A percentile compares a stretch with the other conserved stretches of the same genome.
phyloP scores from a whole-genome alignment of 2,329 filamentous ascomycete species.

The Stenocarpella maydis region DNA sequence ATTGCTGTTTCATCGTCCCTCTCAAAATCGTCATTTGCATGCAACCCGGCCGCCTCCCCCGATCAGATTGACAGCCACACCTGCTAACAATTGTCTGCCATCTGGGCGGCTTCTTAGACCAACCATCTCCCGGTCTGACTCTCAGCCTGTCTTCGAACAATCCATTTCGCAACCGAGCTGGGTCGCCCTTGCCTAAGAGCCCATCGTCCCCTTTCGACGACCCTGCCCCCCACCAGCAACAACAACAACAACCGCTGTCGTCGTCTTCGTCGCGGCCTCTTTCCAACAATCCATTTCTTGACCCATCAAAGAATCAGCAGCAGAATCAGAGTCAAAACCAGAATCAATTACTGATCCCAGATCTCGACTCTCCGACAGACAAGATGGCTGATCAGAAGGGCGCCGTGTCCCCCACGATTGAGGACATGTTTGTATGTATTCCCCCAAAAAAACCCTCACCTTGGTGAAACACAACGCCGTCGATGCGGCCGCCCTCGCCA shows the following conservation, averaged over 20 bases:
- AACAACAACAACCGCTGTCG: constrained; percentile 19
- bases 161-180: constrained; percentile 78
- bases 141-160: constrained; percentile 83
- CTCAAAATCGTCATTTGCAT: constrained; percentile 53
- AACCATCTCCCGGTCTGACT: constrained; percentile 62
- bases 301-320: constrained; percentile 52
- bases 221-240: constrained; percentile 56
- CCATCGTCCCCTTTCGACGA: constrained; percentile 68
- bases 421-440: constrained; percentile 79
- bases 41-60: constrained; percentile 45
- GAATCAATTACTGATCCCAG: constrained; percentile 43
- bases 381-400: constrained; percentile 59
- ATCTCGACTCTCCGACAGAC: constrained; percentile 36
- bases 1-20: constrained; percentile 56
- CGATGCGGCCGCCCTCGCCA: constrained; percentile 14
- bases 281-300: constrained; percentile 81
- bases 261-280: constrained; percentile 56
- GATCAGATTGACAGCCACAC: constrained; percentile 38
- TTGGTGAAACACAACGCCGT: constrained; percentile 22
- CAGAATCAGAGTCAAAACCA: constrained; percentile 40
- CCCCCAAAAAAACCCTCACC: constrained; percentile 9
- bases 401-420: constrained; percentile 62
- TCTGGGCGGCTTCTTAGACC: constrained; percentile 46
- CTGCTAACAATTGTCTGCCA: constrained; percentile 38
- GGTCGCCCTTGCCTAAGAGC: constrained; percentile 61